Evolutionary conservation across 2,329 filamentous ascomycete species (phyloP), one percentile per base, ranked within the genome.

Genomic region (Microdochium nivale): DNA sequence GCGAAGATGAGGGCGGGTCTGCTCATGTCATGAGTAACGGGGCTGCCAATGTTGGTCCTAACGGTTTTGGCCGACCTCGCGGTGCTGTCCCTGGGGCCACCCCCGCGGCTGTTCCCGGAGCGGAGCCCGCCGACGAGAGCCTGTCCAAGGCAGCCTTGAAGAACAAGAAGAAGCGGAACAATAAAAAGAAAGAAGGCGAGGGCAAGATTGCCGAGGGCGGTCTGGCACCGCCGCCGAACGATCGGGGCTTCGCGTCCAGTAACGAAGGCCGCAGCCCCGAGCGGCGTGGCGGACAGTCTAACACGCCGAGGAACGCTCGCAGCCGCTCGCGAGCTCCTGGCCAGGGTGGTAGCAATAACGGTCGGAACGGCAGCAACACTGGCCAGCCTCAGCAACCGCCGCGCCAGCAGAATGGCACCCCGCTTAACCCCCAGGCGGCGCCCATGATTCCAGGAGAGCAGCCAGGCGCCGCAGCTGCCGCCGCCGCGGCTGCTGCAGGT

Each of bases 151-250:
- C 87, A 51, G 90, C 88, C 13, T 75, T 89, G 60, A 96, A 96
- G 80, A 96, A 96, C 73, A 97, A 97, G 82, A 97, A 97, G 82
- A 97, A 97, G 81, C 83, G 94, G 59, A 88, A 88, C 57, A 80
- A 77, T 59, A 96, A 95, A 78, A 97, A 96, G 73, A 94, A 91
- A 66, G 90, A 94, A 47, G 80, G 76, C 5, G 88, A 89, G 19
- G 82, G 80, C 49, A 84, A 83, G 59, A 71, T 73, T 9, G 53
- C 53, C 46, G 60, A 65, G 51, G 71, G 74, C 53, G 65, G 65
- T 64, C 73, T 76, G 60, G 77, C 69, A 54, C 75, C 73, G 51
- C 75, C 75, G 51, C 61, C 64, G 51, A 73, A 70, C 57, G 64
- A 71, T 52, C 62, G 65, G 56, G 67, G 65, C 50, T 68, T 70